Evolutionary conservation across 169 alveolate species (phyloP), one percentile per base, ranked within the genome.

Genomic region (Plasmodium vinckei): DNA sequence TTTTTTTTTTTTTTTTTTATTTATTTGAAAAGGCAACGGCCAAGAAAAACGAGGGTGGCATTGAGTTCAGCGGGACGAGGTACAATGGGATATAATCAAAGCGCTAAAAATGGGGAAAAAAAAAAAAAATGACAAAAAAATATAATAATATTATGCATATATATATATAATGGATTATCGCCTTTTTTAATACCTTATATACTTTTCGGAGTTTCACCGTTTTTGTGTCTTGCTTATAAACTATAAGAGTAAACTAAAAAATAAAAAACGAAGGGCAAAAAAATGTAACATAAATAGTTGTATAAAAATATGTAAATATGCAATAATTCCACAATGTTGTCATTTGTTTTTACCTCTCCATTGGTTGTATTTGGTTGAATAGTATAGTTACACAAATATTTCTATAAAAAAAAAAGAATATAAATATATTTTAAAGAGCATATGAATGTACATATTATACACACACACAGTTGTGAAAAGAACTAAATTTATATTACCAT

Each of bases 31-130:
- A 39, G 5, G 90, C 90, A 7, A 82, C 84, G 19, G 90, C 82
- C 72, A 82, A 70, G 15, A 82, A 67, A 67, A 54, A 82, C 10
- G 90, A 82, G 9, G 90, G 90, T 5, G 90, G 90, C 90, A 82
- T 82, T 17, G 90, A 53, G 21, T 67, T 82, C 49, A 82, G 15
- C n/a, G 90, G 90, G 53, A 82, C 19, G 33, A 82, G 56, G 65
- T 82, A 82, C 19, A 82, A 49, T 10, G 90, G 90, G 12, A 82
- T 82, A 19, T 82, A 82, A 39, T 68, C 90, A 25, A 82, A 82
- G 4, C 90, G 90, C 90, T 82, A 72, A 54, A 72, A 59, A 19
- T 33, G 15, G 10, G 49, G 44, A 79, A 64, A 61, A 61, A 39
- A 79, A 79, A 65, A 53, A 82, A 68, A 65, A 13, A 67, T 9